Base-by-base conservation (phyloP, 202 grass and related monocot species). In the Miscanthus sacchariflorus region DNA sequence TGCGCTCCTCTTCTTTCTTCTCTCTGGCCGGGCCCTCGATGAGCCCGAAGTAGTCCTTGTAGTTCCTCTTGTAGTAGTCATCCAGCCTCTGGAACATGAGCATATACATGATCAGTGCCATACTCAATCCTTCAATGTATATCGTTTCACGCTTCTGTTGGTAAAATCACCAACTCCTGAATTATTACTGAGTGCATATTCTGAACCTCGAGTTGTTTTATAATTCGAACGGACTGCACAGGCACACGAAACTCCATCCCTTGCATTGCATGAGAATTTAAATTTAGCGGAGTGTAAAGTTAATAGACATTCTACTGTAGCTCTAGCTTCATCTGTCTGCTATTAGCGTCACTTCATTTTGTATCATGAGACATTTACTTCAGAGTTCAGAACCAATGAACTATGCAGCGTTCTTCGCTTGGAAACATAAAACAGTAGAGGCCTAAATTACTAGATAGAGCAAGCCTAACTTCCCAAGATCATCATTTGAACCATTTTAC, bases 31-130 rank as follows among this genome's bases (percentile, higher is more conserved):
- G 77, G 11, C 90, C 91, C 82, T 99, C 94, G 1, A 99, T 92
- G 86, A 96, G 77, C 46, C 81, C 94, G 59, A 99, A 96, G 74
- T 93, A 99, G 76, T 96, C 94, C 89, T 38, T 91, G 89, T 96
- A 99, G 45, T 96, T 99, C 72, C 94, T 88, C 71, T 85, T 96
- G 91, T 93, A 92, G 84, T 90, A 96, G 84, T 94, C 93, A 49
- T 99, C 94, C 30, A 95, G 72, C 76, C 97, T 96, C 94, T 99
- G 88, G 13, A 81, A 71, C 39, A 68, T 0, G 45, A 77, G 59
- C 63, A 42, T 78, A 65, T 17, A 61, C 10, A 24, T 14, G 76
- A 21, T 87, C 38, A 78, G 6, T 69, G 13, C 35, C 28, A 74
- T n/a, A 71, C 10, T 11, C 58, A 23, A 8, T 63, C 4, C 59